Percentiles rank a stretch among this genome's conserved stretches.
phyloP scores from a whole-genome alignment of 2,329 filamentous ascomycete genomes.

The Colletotrichum graminicola region DNA sequence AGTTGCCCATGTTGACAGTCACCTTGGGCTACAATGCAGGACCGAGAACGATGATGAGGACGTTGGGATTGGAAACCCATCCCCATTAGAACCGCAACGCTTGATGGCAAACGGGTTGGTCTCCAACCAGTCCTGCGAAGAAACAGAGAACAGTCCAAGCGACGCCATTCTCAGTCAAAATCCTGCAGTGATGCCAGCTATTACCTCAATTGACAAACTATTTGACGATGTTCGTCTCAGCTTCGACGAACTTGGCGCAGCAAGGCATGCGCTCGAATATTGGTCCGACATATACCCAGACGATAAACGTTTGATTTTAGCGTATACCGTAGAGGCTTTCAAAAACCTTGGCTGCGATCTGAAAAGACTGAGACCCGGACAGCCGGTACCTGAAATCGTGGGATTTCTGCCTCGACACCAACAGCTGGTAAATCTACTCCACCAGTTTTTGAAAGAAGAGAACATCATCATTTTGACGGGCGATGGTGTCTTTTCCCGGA shows the following conservation, averaged over 20 bases:
- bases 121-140: too few relatives aligned
- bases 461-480: neutral
- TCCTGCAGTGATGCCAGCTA: neutral
- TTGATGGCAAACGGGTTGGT: too few relatives aligned
- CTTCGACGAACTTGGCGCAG: slow-evolving; percentile 24
- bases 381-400: slow-evolving; percentile 42
- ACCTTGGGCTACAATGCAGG: neutral
- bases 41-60: fast-evolving
- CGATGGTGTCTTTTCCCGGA: slow-evolving; percentile 38
- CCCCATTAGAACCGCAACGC: neutral
- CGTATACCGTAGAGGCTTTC: slow-evolving; percentile 52
- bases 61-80: neutral
- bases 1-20: slow-evolving; percentile 5
- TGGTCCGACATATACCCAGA: slow-evolving; percentile 47
- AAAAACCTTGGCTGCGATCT: slow-evolving; percentile 47
- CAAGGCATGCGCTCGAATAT: slow-evolving; percentile 43
- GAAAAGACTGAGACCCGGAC: slow-evolving; percentile 40
- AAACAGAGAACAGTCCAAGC: neutral
- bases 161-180: neutral
- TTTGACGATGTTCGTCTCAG: slow-evolving; percentile 9
- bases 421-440: slow-evolving; percentile 47
- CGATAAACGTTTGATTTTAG: slow-evolving; percentile 48
- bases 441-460: slow-evolving; percentile 46
- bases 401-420: slow-evolving; percentile 45
- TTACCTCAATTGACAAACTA: neutral